A percentile compares a stretch with the other conserved stretches of the same genome.
phyloP scores from a whole-genome alignment of 768 basidiomycete species.

The Suillus bovinus region DNA sequence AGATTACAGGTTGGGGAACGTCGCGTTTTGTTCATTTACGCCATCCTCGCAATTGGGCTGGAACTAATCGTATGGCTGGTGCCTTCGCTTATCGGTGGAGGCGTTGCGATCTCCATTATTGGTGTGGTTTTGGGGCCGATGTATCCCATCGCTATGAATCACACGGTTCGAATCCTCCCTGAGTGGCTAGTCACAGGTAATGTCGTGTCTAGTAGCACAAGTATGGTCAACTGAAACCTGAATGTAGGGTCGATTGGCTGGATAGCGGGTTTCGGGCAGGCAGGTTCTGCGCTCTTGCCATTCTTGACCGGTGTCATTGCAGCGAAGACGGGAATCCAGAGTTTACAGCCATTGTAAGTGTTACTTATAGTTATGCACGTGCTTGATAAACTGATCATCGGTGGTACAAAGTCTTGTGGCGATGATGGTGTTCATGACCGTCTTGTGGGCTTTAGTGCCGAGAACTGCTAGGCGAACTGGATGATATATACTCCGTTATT shows the following conservation, averaged over 20 bases:
- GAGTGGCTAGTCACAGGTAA: conserved; percentile 33
- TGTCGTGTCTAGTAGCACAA: background rate
- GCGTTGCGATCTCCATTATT: conserved; percentile 60
- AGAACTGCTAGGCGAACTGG: conserved; percentile 15
- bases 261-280: conserved; percentile 52
- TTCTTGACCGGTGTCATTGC: conserved; percentile 51
- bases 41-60: conserved; percentile 43
- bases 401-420: conserved; percentile 27
- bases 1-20: conserved; percentile 32
- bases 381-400: background rate
- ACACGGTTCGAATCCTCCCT: conserved; percentile 37
- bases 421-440: conserved; percentile 44
- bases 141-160: conserved; percentile 55
- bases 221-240: conserved; percentile 36
- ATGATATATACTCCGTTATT: background rate
- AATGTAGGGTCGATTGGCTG: conserved; percentile 42
- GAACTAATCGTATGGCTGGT: conserved; percentile 71
- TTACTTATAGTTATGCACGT: background rate
- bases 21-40: conserved; percentile 29
- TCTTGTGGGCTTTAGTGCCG: conserved; percentile 45
- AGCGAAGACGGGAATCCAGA: conserved; percentile 40
- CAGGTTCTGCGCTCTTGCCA: conserved; percentile 51
- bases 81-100: conserved; percentile 63
- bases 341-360: conserved; percentile 50
- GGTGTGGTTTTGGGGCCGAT: conserved; percentile 76